A percentile compares a stretch with the other conserved stretches of the same genome.
These are phyloP conservation scores for Magnolia changhungtana DNA, from an alignment of 164 flowering plant species.

Conservation along the genomic window DNA sequence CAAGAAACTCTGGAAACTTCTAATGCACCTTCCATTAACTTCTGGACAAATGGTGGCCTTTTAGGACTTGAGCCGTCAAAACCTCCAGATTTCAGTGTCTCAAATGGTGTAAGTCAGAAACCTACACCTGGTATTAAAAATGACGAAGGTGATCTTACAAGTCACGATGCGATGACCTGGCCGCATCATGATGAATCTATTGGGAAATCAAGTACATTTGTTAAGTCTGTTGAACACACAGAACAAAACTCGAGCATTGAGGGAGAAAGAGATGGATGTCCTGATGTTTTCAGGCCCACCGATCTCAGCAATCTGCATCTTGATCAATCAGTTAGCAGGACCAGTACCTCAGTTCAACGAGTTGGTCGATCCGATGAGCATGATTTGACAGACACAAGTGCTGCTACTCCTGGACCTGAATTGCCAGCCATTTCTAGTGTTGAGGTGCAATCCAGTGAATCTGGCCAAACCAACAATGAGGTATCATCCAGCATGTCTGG, in stretches of 20 bases:
- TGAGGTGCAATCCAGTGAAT: constrained; percentile 15
- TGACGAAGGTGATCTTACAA: constrained; percentile 16
- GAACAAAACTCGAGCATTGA: constrained; percentile 13
- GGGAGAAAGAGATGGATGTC: background rate
- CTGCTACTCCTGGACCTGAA: constrained; percentile 12
- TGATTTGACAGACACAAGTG: background rate
- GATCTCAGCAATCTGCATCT: background rate
- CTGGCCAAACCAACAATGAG: constrained; percentile 22
- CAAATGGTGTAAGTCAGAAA: constrained; percentile 23
- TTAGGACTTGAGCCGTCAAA: constrained; percentile 90
- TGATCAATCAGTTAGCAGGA: constrained; percentile 3
- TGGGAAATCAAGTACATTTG: constrained; percentile 11
- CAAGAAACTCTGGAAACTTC: constrained; percentile 33
- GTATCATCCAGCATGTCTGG: constrained; percentile 38
- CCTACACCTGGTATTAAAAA: constrained; percentile 15
- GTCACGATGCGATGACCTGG: constrained; percentile 1
- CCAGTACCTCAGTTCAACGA: constrained; percentile 1
- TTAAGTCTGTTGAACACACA: constrained; percentile 7
- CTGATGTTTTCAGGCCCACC: background rate
- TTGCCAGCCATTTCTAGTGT: constrained; percentile 17
- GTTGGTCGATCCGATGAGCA: constrained; percentile 6
- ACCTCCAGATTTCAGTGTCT: constrained; percentile 56
- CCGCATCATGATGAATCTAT: constrained; percentile 10
- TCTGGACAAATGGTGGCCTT: constrained; percentile 95
- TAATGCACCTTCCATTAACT: constrained; percentile 25